Evolutionary conservation across 139 green algal species (phyloP), one percentile per base, ranked within the genome.

Genomic region (Nannochloris sp.): DNA sequence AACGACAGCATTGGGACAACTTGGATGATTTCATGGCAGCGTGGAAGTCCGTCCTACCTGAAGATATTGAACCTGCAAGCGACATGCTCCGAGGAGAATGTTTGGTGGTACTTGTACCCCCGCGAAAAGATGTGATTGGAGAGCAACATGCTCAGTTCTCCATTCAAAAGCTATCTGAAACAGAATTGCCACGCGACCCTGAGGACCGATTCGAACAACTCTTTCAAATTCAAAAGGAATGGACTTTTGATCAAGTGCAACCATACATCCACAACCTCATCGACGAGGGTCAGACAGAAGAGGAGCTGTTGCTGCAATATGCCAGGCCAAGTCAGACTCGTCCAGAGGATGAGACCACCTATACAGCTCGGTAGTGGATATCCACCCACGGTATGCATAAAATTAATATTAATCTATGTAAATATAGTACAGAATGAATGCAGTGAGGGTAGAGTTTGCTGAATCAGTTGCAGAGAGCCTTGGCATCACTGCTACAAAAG

Each of bases 381-480:
- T 53, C 46, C 46, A 53, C n/a, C 11, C 46, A 53, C 33, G 5
- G 12, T 49, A 17, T 49, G 10, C 12, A 17, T 49, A 28, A 2
- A 20, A 28, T 28, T 23, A 0, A 26, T 20, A n/a, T 28, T 53
- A 53, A 61, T n/a, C 10, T 23, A 61, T 33, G 31, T n/a, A 61
- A 43, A 2, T 45, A 2, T 12, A 29, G 10, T 46, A 23, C 20
- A 36, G 16, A 20, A 84, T 84, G 78, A 72, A 66, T 49, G 75
- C 71, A 33, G 69, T 89, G 17, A 58, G 63, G 2, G 70, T 75
- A 11, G 30, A 26, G 11, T 72, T 66, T 5, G 69, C 91, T 5
- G 69, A 89, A 30, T 71, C 70, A 0, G 83, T 91, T 13, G 84
- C 86, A 2, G 74, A 91, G 17, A 81, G 70, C 49, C 59, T 94